Conservation (phyloP, 2,329 filamentous ascomycete genomes). For the Lomentospora prolificans region DNA sequence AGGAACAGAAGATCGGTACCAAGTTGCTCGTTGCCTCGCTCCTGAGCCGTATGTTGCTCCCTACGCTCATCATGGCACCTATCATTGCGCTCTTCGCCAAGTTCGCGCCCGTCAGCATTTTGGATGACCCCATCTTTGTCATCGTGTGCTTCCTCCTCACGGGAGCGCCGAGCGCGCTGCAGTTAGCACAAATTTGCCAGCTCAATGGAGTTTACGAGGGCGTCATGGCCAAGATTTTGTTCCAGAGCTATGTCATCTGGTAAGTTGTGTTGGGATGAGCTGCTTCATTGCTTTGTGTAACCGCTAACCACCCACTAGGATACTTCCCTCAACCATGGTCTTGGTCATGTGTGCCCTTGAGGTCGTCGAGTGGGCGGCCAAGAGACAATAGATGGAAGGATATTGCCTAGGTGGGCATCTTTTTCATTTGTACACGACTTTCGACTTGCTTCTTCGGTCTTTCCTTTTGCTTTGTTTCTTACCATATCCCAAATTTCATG, state of each 20-base stretch:
- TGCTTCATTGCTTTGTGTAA: not conserved
- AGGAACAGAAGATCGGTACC: slow-evolving; percentile 58
- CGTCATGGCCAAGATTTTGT: slow-evolving; percentile 84
- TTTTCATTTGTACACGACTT: too few relatives aligned
- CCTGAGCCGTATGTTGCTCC: slow-evolving; percentile 83
- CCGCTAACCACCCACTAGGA: slow-evolving; percentile 43
- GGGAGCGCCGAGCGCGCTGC: slow-evolving; percentile 84
- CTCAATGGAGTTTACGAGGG: slow-evolving; percentile 94
- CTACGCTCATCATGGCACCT: slow-evolving; percentile 85
- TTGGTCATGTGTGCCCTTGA: slow-evolving; percentile 88
- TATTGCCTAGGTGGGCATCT: not conserved
- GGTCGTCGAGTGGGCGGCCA: slow-evolving; percentile 74
- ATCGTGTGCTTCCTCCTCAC: slow-evolving; percentile 96
- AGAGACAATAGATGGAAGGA: not conserved
- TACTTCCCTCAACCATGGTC: slow-evolving; percentile 82
- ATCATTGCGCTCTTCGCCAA: slow-evolving; percentile 80
- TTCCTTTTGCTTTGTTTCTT: not conserved
- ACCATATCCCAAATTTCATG: not conserved
- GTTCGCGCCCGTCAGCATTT: slow-evolving; percentile 82
- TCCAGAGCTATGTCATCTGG: slow-evolving; percentile 86
- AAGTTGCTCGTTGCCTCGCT: slow-evolving; percentile 80
- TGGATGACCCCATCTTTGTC: slow-evolving; percentile 96
- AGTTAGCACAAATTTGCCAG: slow-evolving; percentile 96
- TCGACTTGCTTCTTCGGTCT: not conserved
- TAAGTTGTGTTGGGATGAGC: slow-evolving; percentile 39